Percentiles rank a stretch among this genome's conserved stretches.
These are phyloP conservation scores for Tetracentron sinense DNA, from an alignment of 164 flowering plant genomes.

Conservation along the genomic window DNA sequence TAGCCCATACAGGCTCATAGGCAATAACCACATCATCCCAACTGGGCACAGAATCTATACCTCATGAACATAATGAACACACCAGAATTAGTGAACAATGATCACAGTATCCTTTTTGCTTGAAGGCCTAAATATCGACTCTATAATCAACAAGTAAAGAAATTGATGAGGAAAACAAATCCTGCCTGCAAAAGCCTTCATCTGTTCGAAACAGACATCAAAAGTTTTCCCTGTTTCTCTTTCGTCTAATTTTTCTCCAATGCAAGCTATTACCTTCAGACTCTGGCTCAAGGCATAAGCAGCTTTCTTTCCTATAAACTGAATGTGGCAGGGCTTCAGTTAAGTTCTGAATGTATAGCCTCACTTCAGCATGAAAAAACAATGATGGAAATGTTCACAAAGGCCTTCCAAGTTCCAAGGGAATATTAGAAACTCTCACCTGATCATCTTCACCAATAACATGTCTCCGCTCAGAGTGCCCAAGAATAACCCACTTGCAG, in stretches of 20 bases:
- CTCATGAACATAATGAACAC: constrained; percentile 10
- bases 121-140: neutral
- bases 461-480: constrained; percentile 95
- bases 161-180: constrained; percentile 6
- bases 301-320: constrained; percentile 99
- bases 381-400: neutral
- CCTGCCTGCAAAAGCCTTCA: constrained; percentile 87
- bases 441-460: constrained; percentile 88
- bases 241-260: constrained; percentile 83
- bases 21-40: constrained; percentile 94
- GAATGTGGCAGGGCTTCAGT: constrained; percentile 16
- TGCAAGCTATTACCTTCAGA: constrained; percentile 92
- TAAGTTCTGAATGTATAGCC: neutral
- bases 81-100: constrained; percentile 4
- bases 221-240: constrained; percentile 97
- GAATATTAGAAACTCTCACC: no score
- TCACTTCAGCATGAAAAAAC: constrained; percentile 3
- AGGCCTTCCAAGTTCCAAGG: neutral
- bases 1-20: constrained; percentile 98
- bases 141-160: neutral
- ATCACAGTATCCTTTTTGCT: neutral
- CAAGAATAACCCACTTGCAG: constrained; percentile 96
- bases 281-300: constrained; percentile 86
- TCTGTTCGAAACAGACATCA: constrained; percentile 86
- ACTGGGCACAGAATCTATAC: constrained; percentile 79